Evolutionary conservation across 129 eudicot genomes (phyloP), one percentile per base, ranked within the genome.

Genomic region (Helichrysum umbraculigerum): DNA sequence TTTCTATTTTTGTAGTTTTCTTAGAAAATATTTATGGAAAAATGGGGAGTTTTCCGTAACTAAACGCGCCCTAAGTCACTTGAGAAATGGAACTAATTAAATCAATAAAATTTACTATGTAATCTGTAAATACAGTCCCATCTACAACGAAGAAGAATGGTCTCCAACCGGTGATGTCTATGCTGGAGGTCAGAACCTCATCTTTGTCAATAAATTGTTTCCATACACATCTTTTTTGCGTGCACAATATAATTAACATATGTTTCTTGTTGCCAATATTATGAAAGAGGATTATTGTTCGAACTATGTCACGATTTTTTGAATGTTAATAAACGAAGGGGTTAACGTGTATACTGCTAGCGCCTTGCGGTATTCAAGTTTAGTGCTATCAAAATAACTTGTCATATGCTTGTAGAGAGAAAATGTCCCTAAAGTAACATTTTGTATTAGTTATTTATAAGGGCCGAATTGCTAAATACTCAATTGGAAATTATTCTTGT

Each of bases 121-220:
- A 41, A 32, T 25, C 28, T 32, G 3, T 47, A 47, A 12, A 44
- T 44, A 74, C 92, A 93, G 98, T 52, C 98, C 97, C 4, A 89
- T 94, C 84, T 94, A 86, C 83, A 52, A 83, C 68, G 86, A 79
- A 44, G 71, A 86, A 0, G 98, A 94, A 8, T 94, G 97, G 98
- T 81, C 98, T 65, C 86, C 88, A 64, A 79, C 79, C 42, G 98
- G 98, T 42, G 98, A 91, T 68, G 83, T 78, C 42, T 94, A 94
- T 29, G 93, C 71, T 63, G 98, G 98, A 33, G 98, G 98, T 84
- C 77, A 81, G 76, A 30, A 25, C 30, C 16, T 35, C 41, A 65
- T 65, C 11, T 16, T 32, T 65, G 41, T 65, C 25, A 0, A 33
- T 65, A 2, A 7, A 16, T 33, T 4, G 14, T 2, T 57, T n/a